Evolutionary conservation across 441 rosid species (phyloP).

Genomic region (Populus hybrid): DNA sequence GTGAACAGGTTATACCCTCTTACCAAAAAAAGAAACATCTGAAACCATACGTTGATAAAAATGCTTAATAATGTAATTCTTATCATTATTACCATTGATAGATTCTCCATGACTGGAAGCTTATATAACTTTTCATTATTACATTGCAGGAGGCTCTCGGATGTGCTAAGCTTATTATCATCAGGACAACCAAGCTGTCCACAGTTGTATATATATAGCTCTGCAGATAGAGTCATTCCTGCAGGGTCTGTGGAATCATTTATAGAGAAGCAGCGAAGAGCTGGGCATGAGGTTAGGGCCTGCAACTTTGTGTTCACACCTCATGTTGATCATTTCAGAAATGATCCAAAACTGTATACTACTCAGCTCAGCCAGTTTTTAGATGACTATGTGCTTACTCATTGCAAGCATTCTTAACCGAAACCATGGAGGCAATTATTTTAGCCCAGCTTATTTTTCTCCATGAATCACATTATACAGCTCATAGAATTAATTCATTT

Average conservation of each 20-base stretch:
- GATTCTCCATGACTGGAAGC: not conserved
- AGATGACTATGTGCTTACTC: slow-evolving; percentile 62
- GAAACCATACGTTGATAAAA: not conserved
- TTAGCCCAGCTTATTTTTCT: not conserved
- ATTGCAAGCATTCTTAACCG: slow-evolving; percentile 42
- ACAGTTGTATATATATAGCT: slow-evolving; percentile 90
- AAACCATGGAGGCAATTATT: not conserved
- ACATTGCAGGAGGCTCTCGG: slow-evolving; percentile 72
- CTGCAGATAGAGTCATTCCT: slow-evolving; percentile 94
- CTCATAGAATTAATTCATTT: slow-evolving; percentile 13
- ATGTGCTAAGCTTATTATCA: slow-evolving; percentile 60
- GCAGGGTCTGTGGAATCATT: slow-evolving; percentile 75
- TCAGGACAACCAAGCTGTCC: slow-evolving; percentile 86
- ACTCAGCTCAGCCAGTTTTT: slow-evolving; percentile 74
- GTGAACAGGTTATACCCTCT: slow-evolving; percentile 62
- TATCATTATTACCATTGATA: not conserved
- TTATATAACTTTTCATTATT: not conserved
- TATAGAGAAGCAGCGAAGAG: slow-evolving; percentile 70
- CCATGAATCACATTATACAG: slow-evolving; percentile 7
- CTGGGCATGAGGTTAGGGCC: slow-evolving; percentile 75
- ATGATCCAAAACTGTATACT: slow-evolving; percentile 75
- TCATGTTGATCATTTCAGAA: slow-evolving; percentile 94
- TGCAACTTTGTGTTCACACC: slow-evolving; percentile 95
- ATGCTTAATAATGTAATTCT: not conserved
- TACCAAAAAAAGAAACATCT: not conserved